Conservation (phyloP, 2,329 filamentous ascomycete species). For the Plenodomus biglobosus region DNA sequence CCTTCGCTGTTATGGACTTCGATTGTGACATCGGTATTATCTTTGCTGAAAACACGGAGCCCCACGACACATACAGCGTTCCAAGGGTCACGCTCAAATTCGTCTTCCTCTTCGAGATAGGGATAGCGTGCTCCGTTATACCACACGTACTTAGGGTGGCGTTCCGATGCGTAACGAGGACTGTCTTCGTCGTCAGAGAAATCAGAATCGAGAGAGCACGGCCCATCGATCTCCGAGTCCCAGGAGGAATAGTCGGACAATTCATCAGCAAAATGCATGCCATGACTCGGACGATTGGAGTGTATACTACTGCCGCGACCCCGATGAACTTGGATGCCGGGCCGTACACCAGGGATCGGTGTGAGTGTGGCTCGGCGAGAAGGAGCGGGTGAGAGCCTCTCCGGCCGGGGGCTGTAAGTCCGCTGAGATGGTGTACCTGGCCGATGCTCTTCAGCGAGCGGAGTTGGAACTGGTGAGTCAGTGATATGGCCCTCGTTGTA, state of each 20-base stretch:
- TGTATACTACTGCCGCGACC: slow-evolving; percentile 31
- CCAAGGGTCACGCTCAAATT: slow-evolving; percentile 58
- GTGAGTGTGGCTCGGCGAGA: slow-evolving; percentile 43
- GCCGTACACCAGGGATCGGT: slow-evolving; percentile 39
- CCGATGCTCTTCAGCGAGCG: slow-evolving; percentile 34
- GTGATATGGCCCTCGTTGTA: slow-evolving; percentile 34
- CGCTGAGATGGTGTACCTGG: slow-evolving; percentile 37
- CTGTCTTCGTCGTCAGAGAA: slow-evolving; percentile 20
- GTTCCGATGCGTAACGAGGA: slow-evolving; percentile 12
- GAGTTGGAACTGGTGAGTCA: slow-evolving; percentile 39
- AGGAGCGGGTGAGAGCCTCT: slow-evolving; percentile 32
- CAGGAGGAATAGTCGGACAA: slow-evolving; percentile 44
- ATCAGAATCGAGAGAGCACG: slow-evolving; percentile 33
- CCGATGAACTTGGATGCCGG: slow-evolving; percentile 39
- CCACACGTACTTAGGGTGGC: slow-evolving; percentile 22
- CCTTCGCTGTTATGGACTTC: slow-evolving; percentile 51
- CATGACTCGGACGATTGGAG: slow-evolving; percentile 35
- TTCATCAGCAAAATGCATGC: slow-evolving; percentile 33
- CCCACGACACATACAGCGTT: slow-evolving; percentile 64
- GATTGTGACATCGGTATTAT: slow-evolving; percentile 53
- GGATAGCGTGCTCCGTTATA: slow-evolving; percentile 26
- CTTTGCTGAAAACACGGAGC: slow-evolving; percentile 59
- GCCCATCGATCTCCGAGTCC: slow-evolving; percentile 46
- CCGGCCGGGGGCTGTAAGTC: slow-evolving; percentile 33
- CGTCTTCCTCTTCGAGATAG: slow-evolving; percentile 43